Evolutionary conservation across 2,329 filamentous ascomycete species (phyloP), one percentile per base, ranked within the genome.

Genomic region (Phialemoniopsis sp.): DNA sequence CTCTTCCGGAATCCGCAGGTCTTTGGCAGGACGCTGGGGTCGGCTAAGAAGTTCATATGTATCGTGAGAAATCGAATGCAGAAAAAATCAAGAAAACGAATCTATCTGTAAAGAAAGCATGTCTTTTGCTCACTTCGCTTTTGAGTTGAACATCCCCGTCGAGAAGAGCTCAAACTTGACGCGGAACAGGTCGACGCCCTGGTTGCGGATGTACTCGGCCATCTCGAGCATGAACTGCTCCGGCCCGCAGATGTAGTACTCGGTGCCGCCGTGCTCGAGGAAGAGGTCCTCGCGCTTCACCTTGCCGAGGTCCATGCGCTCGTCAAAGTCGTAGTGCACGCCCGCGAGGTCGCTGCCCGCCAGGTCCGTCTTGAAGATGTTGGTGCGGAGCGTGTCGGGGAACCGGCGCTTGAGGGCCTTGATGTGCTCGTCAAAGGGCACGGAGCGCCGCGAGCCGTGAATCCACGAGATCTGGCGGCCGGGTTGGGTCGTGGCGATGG

Each of bases 391-490:
- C 32, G 55, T 59, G 7, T 58, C 54, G 38, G 58, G 47, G 14
- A 44, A 51, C 34, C 55, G 53, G 39, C 57, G 58, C 9, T 64
- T 56, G 29, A 80, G 56, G 1, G 58, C 55, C 8, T 67, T 59
- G 41, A 83, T 49, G 45, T 80, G 69, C 7, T 70, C 59, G 39
- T 70, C 67, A 52, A 82, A 82, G 1, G 78, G 74, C 2, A 68
- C 62, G 4, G 66, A 61, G 7, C 63, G 64, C 14, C 72, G 69
- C 4, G 74, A 72, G 16, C 74, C 77, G 54, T 82, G 78, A 40
- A 82, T 67, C 67, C 78, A 82, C 30, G 75, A 73, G 33, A 82
- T 56, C 17, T 70, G 68, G 4, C 77, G 67, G 32, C 60, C 58
- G 13, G 66, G 62, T 41, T 68, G 61, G 10, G 63, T 56, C 37